Conservation (phyloP, 2,329 filamentous ascomycete species). For the Nemania sp. region DNA sequence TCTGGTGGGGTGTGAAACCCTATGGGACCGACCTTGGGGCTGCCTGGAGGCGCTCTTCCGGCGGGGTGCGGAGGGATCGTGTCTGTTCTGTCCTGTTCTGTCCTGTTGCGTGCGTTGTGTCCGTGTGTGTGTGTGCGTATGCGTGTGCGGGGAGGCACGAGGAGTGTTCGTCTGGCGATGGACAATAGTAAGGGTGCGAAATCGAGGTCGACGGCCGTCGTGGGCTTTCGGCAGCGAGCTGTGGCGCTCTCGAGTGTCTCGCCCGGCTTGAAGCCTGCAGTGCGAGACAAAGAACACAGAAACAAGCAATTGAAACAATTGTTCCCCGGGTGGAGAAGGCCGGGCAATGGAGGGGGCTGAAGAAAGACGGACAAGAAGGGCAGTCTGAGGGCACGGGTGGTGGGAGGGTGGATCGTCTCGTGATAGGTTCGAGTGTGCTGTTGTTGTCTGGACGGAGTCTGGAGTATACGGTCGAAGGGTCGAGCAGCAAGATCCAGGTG, state of each 20-base stretch:
- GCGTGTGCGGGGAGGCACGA: too few relatives aligned
- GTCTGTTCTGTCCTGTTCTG: not conserved
- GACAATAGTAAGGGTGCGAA: too few relatives aligned
- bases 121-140: not conserved
- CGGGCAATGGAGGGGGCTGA: constrained; percentile 6
- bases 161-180: too few relatives aligned
- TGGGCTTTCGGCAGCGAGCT: constrained; percentile 18
- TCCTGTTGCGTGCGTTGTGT: not conserved
- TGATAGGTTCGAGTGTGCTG: constrained; percentile 16
- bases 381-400: constrained; percentile 13
- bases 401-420: constrained; percentile 15
- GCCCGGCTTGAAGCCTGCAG: not conserved
- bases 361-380: constrained; percentile 5
- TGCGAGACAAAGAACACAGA: constrained; percentile 23
- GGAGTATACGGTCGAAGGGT: constrained; percentile 2
- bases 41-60: constrained; percentile 15
- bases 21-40: constrained; percentile 17
- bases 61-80: constrained; percentile 5
- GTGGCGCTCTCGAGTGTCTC: constrained; percentile 17
- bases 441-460: too few relatives aligned
- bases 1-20: constrained; percentile 19
- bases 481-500: not conserved
- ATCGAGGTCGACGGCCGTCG: too few relatives aligned
- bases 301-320: constrained; percentile 30
- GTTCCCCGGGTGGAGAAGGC: constrained; percentile 18